These are phyloP conservation scores for Durio zibethinus DNA, from an alignment of 345 rosid species.

Conservation along the genomic window DNA sequence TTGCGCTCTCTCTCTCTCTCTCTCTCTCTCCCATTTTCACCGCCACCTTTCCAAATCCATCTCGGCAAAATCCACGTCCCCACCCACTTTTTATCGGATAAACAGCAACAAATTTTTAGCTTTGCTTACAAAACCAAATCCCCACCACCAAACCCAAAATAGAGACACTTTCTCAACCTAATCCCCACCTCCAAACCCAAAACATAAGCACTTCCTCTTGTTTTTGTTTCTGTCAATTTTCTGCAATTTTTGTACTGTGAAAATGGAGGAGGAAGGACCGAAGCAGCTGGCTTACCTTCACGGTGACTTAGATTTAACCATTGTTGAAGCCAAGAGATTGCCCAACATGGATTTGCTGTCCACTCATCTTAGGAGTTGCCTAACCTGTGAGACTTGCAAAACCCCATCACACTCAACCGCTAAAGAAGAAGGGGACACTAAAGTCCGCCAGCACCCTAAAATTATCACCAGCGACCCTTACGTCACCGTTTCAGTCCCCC, in stretches of 20 bases:
- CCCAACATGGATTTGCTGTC: slow-evolving; percentile 75
- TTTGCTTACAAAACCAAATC: neutral
- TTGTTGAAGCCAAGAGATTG: slow-evolving; percentile 52
- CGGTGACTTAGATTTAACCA: slow-evolving; percentile 74
- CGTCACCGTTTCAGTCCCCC: slow-evolving; percentile 81
- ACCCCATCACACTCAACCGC: neutral
- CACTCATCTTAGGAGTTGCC: slow-evolving; percentile 40
- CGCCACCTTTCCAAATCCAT: neutral
- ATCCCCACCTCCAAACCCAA: too few relatives aligned
- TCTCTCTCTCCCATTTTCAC: neutral
- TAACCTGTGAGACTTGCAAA: slow-evolving; percentile 41
- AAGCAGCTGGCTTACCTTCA: slow-evolving; percentile 43
- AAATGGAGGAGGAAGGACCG: slow-evolving; percentile 32
- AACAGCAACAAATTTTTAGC: neutral
- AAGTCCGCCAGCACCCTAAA: slow-evolving; percentile 31
- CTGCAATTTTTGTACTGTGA: neutral
- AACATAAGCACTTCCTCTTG: neutral
- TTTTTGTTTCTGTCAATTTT: neutral
- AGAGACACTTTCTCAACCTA: too few relatives aligned
- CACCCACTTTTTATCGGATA: neutral
- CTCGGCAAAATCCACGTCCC: neutral
- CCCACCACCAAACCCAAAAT: neutral
- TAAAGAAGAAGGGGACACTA: slow-evolving; percentile 6
- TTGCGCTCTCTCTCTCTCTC: too few relatives aligned
- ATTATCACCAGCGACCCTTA: slow-evolving; percentile 83